Percentiles rank a stretch among this genome's conserved stretches.
Evolutionary conservation across 2,329 filamentous ascomycete genomes (phyloP).

Genomic region (Fusarium torulosum): DNA sequence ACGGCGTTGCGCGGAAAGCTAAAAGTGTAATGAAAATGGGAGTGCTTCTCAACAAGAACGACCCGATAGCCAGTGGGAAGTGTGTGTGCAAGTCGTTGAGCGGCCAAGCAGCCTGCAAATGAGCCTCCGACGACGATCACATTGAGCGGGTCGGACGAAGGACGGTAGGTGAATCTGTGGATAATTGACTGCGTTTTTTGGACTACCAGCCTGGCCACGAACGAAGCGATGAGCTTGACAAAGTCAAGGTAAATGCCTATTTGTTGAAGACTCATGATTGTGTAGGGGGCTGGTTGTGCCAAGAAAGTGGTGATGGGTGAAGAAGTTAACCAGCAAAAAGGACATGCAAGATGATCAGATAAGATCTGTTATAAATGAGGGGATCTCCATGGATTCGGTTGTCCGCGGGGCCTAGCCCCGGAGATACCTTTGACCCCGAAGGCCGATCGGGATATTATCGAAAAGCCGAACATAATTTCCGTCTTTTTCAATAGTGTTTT

Average conservation of each 20-base stretch:
- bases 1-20: constrained; percentile 31
- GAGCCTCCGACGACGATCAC: constrained; percentile 32
- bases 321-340: neutral
- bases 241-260: constrained; percentile 15
- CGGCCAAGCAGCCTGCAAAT: constrained; percentile 25
- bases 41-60: constrained; percentile 31
- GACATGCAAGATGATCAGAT: neutral
- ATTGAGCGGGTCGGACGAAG: constrained; percentile 11
- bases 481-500: too few relatives aligned
- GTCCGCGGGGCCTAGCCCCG: neutral
- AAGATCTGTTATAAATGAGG: neutral
- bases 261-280: constrained; percentile 11
- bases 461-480: too few relatives aligned
- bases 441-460: too few relatives aligned
- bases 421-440: too few relatives aligned
- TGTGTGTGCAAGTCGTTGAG: constrained; percentile 14
- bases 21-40: constrained; percentile 35
- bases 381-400: neutral
- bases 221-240: constrained; percentile 1
- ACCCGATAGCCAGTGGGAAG: constrained; percentile 32
- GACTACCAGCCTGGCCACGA: neutral
- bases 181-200: constrained; percentile 4
- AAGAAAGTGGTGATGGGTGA: too few relatives aligned
- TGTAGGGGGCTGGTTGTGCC: too few relatives aligned
- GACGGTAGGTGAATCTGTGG: constrained; percentile 27